Evolutionary conservation across 2,329 filamentous ascomycete genomes (phyloP).

Genomic region (Coniochaeta hoffmannii): DNA sequence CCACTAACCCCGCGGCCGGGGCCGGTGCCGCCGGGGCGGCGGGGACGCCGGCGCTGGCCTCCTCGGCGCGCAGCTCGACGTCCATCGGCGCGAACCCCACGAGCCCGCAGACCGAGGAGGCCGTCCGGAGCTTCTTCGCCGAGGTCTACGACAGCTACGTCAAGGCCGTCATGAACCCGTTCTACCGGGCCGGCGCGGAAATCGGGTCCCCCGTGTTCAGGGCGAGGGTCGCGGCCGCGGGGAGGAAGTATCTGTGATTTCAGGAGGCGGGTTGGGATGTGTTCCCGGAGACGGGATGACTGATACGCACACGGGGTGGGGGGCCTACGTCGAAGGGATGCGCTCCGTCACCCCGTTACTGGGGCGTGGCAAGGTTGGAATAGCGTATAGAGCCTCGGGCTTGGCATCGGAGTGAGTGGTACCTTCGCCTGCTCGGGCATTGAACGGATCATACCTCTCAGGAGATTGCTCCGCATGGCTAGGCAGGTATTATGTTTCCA

Average conservation of each 20-base stretch:
- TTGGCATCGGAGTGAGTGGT: too few species aligned
- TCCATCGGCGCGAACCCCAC: slow-evolving; percentile 78
- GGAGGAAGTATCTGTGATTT: slow-evolving; percentile 87
- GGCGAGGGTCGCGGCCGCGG: slow-evolving; percentile 73
- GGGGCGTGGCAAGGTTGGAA: too few species aligned
- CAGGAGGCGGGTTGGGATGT: too few species aligned
- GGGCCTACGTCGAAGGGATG: too few species aligned
- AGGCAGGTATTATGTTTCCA: too few species aligned
- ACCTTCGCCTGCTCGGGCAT: too few species aligned
- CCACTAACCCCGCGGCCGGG: slow-evolving; percentile 35
- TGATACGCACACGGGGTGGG: too few species aligned
- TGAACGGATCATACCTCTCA: too few species aligned
- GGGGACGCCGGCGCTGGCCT: slow-evolving; percentile 7
- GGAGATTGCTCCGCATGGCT: too few species aligned
- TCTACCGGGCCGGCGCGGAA: slow-evolving; percentile 80
- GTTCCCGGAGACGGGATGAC: too few species aligned
- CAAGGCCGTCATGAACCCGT: slow-evolving; percentile 95
- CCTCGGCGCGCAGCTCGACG: slow-evolving; percentile 46
- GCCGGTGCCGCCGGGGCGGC: slow-evolving; percentile 9
- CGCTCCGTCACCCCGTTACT: too few species aligned
- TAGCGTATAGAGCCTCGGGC: too few species aligned
- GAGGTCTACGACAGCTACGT: slow-evolving; percentile 97
- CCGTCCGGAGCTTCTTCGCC: slow-evolving; percentile 86
- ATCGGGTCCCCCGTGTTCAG: slow-evolving; percentile 84
- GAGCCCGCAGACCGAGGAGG: slow-evolving; percentile 87